These are phyloP conservation scores for Phytophthora agathidicida DNA, from an alignment of 352 stramenopile species.

Conservation along the genomic window DNA sequence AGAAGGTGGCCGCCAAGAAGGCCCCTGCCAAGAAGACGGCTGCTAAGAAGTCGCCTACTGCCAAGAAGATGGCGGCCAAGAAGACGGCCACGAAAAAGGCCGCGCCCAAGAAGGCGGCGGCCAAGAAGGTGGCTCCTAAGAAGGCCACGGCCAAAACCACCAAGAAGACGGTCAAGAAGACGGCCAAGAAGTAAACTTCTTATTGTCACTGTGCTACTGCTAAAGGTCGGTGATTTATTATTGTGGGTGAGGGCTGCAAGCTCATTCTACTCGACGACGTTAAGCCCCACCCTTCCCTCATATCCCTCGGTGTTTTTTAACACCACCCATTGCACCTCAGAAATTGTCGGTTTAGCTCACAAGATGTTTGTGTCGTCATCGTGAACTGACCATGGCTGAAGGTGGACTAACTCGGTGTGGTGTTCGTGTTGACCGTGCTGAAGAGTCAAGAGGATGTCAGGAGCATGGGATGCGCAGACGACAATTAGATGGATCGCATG, in stretches of 20 bases:
- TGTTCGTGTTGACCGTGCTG: not conserved
- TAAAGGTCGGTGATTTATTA: conserved; percentile 50
- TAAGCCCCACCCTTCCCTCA: conserved; percentile 2
- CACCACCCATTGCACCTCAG: conserved; percentile 68
- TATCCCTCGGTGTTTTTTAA: conserved; percentile 90
- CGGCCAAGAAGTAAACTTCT: conserved; percentile 59
- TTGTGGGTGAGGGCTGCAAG: conserved; percentile 7
- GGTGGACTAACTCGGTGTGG: too few species aligned
- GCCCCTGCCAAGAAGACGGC: conserved; percentile 66
- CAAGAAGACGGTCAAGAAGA: conserved; percentile 62
- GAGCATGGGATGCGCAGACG: too few species aligned
- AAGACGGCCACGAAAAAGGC: conserved; percentile 45
- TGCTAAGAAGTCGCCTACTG: conserved; percentile 50
- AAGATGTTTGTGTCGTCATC: too few species aligned
- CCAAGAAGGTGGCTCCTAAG: conserved; percentile 63
- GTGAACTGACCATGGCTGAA: too few species aligned
- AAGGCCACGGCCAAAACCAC: conserved; percentile 52
- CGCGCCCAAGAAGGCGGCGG: conserved; percentile 54
- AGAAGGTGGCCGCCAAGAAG: conserved; percentile 77
- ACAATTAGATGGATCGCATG: too few species aligned
- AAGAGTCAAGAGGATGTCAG: not conserved
- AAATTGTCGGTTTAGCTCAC: conserved; percentile 33
- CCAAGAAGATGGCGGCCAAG: conserved; percentile 59
- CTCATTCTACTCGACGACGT: not conserved
- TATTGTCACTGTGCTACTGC: conserved; percentile 13